Conservation (phyloP, 2,329 filamentous ascomycete species). For the Colletotrichum lini region DNA sequence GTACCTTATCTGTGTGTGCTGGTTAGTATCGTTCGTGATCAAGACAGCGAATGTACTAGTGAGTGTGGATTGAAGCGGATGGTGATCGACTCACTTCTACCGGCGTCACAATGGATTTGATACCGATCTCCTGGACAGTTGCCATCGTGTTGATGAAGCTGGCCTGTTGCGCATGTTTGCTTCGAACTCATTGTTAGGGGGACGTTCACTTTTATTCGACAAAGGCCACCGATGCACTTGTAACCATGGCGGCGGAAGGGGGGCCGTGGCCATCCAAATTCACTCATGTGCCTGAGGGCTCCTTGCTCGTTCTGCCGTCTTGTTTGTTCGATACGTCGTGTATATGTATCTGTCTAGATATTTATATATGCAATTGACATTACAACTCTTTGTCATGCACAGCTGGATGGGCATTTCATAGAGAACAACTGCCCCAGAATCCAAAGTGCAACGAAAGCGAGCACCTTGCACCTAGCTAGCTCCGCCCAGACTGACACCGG, state of each 20-base stretch:
- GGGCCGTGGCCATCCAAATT: too few relatives aligned
- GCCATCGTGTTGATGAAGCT: conserved; percentile 14
- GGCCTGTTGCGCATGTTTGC: conserved; percentile 10
- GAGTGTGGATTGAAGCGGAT: neutral
- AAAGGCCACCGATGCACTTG: neutral
- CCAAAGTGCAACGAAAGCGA: neutral
- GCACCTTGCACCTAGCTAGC: neutral
- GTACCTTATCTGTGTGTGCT: conserved; percentile 28
- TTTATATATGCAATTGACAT: too few relatives aligned
- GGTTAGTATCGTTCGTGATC: neutral
- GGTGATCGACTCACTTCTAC: conserved; percentile 26
- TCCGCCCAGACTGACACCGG: neutral
- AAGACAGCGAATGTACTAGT: neutral
- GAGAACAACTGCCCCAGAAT: too few relatives aligned
- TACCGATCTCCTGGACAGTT: conserved; percentile 16
- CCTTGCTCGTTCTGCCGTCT: neutral
- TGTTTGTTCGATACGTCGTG: neutral
- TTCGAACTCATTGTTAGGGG: neutral
- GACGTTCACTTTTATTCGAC: neutral
- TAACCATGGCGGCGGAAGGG: neutral
- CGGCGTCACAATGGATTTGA: conserved; percentile 11
- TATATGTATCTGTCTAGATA: too few relatives aligned
- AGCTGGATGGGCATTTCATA: too few relatives aligned
- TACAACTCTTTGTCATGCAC: too few relatives aligned
- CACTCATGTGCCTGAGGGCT: neutral